Conservation (phyloP, 2,329 filamentous ascomycete genomes). For the Hypoxylon sp. region DNA sequence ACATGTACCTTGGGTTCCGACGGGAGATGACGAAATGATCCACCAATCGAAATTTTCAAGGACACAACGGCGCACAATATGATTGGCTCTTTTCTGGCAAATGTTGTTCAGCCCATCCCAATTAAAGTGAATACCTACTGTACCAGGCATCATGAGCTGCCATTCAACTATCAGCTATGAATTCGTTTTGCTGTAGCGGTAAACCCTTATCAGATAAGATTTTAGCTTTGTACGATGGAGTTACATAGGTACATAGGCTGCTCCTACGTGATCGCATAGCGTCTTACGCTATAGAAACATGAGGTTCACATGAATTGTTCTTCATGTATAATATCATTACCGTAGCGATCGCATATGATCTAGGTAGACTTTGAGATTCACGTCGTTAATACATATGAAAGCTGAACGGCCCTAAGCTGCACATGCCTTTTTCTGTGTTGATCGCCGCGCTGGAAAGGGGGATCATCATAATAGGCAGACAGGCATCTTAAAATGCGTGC, state of each 20-base stretch:
- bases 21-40: constrained; percentile 41
- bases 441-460: constrained; percentile 32
- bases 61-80: constrained; percentile 9
- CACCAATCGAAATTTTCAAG: constrained; percentile 31
- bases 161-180: not conserved
- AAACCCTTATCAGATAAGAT: not conserved
- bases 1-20: constrained; percentile 14
- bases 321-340: not conserved
- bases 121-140: constrained; percentile 36
- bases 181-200: not conserved
- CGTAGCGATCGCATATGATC: not conserved
- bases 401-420: not conserved
- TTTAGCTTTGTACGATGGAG: no score
- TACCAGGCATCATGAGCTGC: constrained; percentile 13
- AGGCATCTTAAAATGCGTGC: constrained; percentile 19
- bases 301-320: not conserved
- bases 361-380: not conserved
- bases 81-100: constrained; percentile 28
- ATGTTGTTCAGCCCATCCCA: constrained; percentile 36
- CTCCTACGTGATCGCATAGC: not conserved
- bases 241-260: no score
- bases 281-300: not conserved
- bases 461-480: constrained; percentile 27
- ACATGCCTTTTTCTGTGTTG: constrained; percentile 7
- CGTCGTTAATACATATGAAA: not conserved